Evolutionary conservation across 805 yeast species (phyloP).

Genomic region (Zygoascus bituminiphila): DNA sequence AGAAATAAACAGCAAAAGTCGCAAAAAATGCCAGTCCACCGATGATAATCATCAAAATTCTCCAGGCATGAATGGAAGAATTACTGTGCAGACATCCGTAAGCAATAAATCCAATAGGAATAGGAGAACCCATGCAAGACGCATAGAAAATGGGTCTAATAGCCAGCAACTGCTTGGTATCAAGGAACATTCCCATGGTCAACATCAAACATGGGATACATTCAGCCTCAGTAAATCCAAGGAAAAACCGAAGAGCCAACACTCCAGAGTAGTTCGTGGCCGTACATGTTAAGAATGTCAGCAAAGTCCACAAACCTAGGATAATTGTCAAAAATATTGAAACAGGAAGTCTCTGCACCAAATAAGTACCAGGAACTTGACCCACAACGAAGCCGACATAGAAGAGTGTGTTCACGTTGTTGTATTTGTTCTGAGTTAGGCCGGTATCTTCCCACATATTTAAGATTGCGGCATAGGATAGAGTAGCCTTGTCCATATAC

Average conservation of each 20-base stretch:
- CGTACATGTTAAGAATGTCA: conserved; percentile 9
- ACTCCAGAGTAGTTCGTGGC: conserved; percentile 35
- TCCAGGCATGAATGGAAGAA: conserved; percentile 34
- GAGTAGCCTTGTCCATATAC: too few species aligned
- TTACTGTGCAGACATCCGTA: conserved; percentile 33
- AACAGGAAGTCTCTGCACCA: too few species aligned
- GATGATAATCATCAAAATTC: conserved; percentile 42
- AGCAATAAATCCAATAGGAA: conserved; percentile 37
- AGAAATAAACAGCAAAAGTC: conserved; percentile 37
- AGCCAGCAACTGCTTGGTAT: neutral
- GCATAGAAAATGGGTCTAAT: neutral
- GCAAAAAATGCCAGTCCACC: conserved; percentile 39
- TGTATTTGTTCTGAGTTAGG: too few species aligned
- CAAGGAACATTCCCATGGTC: neutral
- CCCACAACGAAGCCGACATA: too few species aligned
- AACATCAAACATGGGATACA: conserved; percentile 45
- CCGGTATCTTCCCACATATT: too few species aligned
- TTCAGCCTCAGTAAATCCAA: conserved; percentile 42
- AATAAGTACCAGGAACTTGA: too few species aligned
- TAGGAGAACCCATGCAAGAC: conserved; percentile 32
- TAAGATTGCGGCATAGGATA: too few species aligned
- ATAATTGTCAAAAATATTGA: too few species aligned
- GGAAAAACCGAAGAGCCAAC: conserved; percentile 35
- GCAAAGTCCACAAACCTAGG: too few species aligned
- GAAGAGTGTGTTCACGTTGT: conserved; percentile 18